A percentile compares a stretch with the other conserved stretches of the same genome.
Conservation (phyloP, 108 stramenopile species). For the Hondaea fermentalgiana region DNA sequence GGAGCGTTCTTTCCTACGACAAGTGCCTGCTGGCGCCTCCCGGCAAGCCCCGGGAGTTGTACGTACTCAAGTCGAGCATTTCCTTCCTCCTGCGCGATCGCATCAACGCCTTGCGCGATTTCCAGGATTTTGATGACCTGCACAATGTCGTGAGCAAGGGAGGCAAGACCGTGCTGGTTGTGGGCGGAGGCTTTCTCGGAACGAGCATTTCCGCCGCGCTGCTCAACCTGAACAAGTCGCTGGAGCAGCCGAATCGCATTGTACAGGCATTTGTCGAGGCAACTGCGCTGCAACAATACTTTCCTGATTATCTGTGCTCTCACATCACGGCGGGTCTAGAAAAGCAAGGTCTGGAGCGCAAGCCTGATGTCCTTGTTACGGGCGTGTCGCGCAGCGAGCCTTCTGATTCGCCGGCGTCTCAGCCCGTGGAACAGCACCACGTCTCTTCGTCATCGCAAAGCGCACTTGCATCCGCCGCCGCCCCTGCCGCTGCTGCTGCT, state of each 20-base stretch:
- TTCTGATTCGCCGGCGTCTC: background rate
- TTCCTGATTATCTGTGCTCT: background rate
- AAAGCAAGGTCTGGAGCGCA: background rate
- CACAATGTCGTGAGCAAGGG: background rate
- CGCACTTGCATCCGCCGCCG: no score
- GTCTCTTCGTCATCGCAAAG: no score
- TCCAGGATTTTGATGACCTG: background rate
- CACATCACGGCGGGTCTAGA: background rate
- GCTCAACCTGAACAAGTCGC: background rate
- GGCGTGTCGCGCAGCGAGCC: background rate
- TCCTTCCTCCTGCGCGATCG: background rate
- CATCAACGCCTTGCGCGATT: background rate
- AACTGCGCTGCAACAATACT: conserved; percentile 2
- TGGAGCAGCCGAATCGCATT: background rate
- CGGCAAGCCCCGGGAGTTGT: background rate
- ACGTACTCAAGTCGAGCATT: conserved; percentile 1
- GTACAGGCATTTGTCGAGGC: background rate
- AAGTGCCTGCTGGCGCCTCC: conserved; percentile 15
- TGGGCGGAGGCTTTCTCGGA: background rate
- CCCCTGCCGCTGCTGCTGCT: no score
- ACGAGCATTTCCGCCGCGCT: background rate
- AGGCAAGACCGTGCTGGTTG: background rate
- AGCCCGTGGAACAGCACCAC: background rate
- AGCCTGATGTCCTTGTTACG: background rate
- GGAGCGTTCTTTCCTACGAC: background rate